Conservation (phyloP, 2,329 filamentous ascomycete genomes). For the Ceratocystis diversiconidia region DNA sequence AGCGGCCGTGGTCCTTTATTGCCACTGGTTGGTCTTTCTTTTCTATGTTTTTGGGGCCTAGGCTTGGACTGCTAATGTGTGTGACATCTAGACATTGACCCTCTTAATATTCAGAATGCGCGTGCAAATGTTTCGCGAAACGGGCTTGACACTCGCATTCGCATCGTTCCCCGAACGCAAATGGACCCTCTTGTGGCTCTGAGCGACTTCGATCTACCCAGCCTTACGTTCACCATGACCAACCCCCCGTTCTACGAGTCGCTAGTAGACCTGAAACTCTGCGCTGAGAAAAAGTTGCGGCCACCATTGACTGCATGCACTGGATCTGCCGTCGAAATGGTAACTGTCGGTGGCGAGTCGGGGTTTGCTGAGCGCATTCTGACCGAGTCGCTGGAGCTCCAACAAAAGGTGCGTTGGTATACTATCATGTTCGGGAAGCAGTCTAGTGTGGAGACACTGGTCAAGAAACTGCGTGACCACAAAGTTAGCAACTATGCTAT, state of each 20-base stretch:
- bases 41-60: not conserved
- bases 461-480: conserved; percentile 43
- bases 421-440: conserved; percentile 81
- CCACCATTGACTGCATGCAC: conserved; percentile 62
- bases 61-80: not conserved
- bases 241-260: conserved; percentile 94
- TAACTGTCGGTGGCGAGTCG: conserved; percentile 63
- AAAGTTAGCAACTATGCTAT: conserved; percentile 67
- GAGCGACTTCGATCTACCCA: conserved; percentile 34
- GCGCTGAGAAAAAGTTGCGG: conserved; percentile 49
- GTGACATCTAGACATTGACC: conserved; percentile 51
- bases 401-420: conserved; percentile 64
- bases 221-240: conserved; percentile 73
- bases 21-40: conserved; percentile 37
- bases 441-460: conserved; percentile 46
- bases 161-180: conserved; percentile 40
- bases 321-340: conserved; percentile 72
- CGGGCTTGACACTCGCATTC: conserved; percentile 47
- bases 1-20: conserved; percentile 59
- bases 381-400: conserved; percentile 48
- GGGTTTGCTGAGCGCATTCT: conserved; percentile 60
- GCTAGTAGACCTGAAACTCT: conserved; percentile 48
- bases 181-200: conserved; percentile 49
- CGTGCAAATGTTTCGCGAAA: conserved; percentile 54
- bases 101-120: conserved; percentile 52